Percentiles rank a stretch among this genome's conserved stretches.
These are phyloP conservation scores for Intubia oerlemansii DNA, from an alignment of 2,329 filamentous ascomycete species.

Conservation along the genomic window DNA sequence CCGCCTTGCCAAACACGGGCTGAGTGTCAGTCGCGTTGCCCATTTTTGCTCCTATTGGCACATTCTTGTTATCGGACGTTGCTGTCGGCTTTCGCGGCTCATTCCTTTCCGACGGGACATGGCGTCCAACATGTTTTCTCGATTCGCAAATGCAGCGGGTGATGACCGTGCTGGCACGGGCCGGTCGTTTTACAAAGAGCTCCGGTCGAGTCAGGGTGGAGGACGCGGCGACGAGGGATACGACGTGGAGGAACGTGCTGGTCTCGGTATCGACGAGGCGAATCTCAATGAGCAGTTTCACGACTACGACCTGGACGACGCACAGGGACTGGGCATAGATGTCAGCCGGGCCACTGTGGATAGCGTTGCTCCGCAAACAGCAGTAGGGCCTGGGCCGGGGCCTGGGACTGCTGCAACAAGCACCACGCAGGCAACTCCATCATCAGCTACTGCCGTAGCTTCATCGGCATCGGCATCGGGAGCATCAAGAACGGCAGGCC, in stretches of 20 bases:
- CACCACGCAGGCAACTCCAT: neutral
- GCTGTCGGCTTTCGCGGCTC: no score
- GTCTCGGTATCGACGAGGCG: constrained; percentile 27
- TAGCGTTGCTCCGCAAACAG: neutral
- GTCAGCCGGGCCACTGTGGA: constrained; percentile 17
- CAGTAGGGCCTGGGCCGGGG: neutral
- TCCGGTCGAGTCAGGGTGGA: constrained; percentile 18
- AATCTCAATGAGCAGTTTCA: constrained; percentile 29
- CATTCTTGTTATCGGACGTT: no score
- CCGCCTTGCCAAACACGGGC: no score
- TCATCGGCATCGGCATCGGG: neutral
- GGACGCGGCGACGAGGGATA: constrained; percentile 8
- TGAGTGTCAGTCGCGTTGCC: no score
- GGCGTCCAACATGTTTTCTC: constrained; percentile 26
- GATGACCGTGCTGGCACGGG: constrained; percentile 9
- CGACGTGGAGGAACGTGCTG: constrained; percentile 21
- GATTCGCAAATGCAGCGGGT: constrained; percentile 12
- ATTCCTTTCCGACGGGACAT: no score
- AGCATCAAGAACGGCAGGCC: neutral
- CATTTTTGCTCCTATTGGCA: no score
- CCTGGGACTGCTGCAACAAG: no score
- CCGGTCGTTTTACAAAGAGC: constrained; percentile 28
- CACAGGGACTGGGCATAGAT: constrained; percentile 19
- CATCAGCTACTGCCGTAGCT: neutral
- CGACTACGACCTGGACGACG: constrained; percentile 24